Evolutionary conservation across 2,329 filamentous ascomycete genomes (phyloP).

Genomic region (Cryphonectria carpinicola): DNA sequence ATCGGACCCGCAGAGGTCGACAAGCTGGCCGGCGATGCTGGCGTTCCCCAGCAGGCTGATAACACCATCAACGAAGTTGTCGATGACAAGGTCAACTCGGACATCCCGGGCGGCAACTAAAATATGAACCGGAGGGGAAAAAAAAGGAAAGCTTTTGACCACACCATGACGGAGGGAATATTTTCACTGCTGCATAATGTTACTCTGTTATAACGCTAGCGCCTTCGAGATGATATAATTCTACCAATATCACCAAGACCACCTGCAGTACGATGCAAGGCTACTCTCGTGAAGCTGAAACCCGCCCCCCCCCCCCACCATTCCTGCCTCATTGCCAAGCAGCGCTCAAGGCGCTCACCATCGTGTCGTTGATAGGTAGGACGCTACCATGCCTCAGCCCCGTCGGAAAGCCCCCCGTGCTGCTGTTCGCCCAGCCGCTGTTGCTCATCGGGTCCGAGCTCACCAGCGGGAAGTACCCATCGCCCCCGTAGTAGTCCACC

Average conservation of each 20-base stretch:
- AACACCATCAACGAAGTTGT: slow-evolving; percentile 27
- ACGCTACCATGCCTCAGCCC: slow-evolving; percentile 57
- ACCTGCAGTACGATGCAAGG: not conserved
- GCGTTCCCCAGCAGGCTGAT: slow-evolving; percentile 27
- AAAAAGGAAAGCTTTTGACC: not conserved
- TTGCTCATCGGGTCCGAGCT: slow-evolving; percentile 48
- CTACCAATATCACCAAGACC: not conserved
- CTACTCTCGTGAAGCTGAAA: not conserved
- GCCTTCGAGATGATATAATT: not conserved
- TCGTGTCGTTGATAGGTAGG: slow-evolving; percentile 48
- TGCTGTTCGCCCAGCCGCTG: slow-evolving; percentile 49
- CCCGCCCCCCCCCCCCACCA: no score
- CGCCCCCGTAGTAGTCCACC: slow-evolving; percentile 52
- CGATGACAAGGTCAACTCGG: slow-evolving; percentile 30
- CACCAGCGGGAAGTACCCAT: slow-evolving; percentile 56
- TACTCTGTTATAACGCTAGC: slow-evolving; percentile 2
- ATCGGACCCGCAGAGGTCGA: slow-evolving; percentile 25
- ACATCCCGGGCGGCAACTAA: slow-evolving; percentile 33
- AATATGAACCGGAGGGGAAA: not conserved
- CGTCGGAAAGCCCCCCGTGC: slow-evolving; percentile 46
- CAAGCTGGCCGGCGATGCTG: slow-evolving; percentile 26
- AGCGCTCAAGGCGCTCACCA: slow-evolving; percentile 46
- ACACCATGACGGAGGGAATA: not conserved
- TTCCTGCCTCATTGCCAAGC: slow-evolving; percentile 39
- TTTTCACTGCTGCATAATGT: not conserved